phyloP scores from a whole-genome alignment of 495 filamentous ascomycete species.

The Tuber umbilicatum region DNA sequence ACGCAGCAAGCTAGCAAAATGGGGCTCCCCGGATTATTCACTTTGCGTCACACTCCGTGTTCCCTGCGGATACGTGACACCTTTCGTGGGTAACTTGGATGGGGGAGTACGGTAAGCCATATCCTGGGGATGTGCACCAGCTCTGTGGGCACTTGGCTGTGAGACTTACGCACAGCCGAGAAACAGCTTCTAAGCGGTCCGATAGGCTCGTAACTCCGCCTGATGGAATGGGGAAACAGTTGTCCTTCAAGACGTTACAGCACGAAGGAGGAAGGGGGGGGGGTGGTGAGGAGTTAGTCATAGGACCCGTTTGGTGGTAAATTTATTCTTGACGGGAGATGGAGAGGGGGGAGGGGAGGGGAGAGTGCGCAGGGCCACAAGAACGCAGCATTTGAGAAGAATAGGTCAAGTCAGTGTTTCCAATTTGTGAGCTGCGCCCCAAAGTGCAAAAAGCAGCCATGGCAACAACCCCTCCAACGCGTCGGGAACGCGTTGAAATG shows the following conservation, averaged over 20 bases:
- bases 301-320: not conserved
- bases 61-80: not conserved
- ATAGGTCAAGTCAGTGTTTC: not conserved
- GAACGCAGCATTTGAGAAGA: not conserved
- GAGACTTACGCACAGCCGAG: not conserved
- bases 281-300: conserved; percentile 4
- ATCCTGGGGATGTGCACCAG: not conserved
- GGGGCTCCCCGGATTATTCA: not conserved
- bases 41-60: not conserved
- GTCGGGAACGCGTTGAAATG: not conserved
- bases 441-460: not conserved
- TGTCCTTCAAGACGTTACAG: not conserved
- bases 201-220: not conserved
- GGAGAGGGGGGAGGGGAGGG: too few species aligned
- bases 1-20: not conserved
- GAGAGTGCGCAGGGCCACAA: conserved; percentile 1
- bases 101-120: not conserved
- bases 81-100: not conserved
- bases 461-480: not conserved
- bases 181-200: not conserved
- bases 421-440: not conserved
- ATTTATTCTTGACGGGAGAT: not conserved
- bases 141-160: not conserved
- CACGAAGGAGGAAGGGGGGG: not conserved
- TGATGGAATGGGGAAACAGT: not conserved